Evolutionary conservation across 257 asterid species (phyloP), one percentile per base, ranked within the genome.

Genomic region (Solanum appendiculatum): DNA sequence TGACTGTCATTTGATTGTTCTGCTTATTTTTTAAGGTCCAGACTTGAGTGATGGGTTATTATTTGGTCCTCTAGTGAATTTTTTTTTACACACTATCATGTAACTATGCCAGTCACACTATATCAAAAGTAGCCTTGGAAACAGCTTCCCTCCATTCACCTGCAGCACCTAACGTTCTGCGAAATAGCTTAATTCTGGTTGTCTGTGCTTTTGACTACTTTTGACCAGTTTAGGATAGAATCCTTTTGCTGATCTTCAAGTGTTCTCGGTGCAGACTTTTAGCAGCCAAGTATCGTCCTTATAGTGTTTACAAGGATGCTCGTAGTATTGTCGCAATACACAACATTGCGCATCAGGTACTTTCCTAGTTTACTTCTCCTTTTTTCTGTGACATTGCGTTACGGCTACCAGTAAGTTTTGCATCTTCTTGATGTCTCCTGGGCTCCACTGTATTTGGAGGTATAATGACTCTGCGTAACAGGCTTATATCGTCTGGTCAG

Each of bases 321-420:
- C 94, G 99, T 51, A 91, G 98, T 92, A 88, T 95, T 87, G 86
- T 93, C 37, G 94, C 93, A 64, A 96, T 97, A 90, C 99, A 97
- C 91, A 96, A 97, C 90, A 93, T 97, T 86, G 98, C 99, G 87
- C 99, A 97, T 91, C 99, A 97, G 94, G 99, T 97, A 56, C 88
- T 83, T 82, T 74, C 70, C 31, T 86, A 85, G 72, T 75, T 25
- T 42, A 82, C 37, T 58, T 87, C 42, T 46, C 33, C 18, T 85
- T 40, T 25, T 44, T 63, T 48, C 68, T 48, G 29, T 48, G 42
- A 81, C 27, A 48, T 9, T 54, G 31, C 20, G 20, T 36, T 27
- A 9, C 9, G 58, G 18, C 46, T 72, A 36, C 9, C 80, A 34
- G 29, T 72, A 72, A 20, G 80, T 72, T 36, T 36, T 36, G 80